Percentiles rank a stretch among this genome's conserved stretches.
Conservation (phyloP, 371 early-diverging fungal species). For the Syncephalastrum racemosum region DNA sequence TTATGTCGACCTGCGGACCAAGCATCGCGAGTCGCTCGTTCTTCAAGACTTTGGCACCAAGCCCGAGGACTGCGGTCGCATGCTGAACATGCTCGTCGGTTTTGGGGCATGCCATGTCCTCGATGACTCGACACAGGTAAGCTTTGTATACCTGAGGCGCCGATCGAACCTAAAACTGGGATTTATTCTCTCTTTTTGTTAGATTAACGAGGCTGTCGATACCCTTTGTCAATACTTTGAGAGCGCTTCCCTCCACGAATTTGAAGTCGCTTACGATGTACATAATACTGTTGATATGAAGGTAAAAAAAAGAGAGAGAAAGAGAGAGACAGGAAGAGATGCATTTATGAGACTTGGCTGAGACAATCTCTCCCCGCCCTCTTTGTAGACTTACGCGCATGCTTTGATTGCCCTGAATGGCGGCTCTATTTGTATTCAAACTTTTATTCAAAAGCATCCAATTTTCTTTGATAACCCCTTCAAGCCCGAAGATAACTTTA, state of each 20-base stretch:
- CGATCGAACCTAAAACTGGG: slow-evolving; percentile 2
- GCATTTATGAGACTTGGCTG: neutral
- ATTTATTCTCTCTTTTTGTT: neutral
- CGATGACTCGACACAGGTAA: slow-evolving; percentile 54
- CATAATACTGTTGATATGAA: slow-evolving; percentile 69
- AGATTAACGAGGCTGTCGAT: slow-evolving; percentile 48
- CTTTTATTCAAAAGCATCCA: slow-evolving; percentile 83
- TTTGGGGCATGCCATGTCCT: slow-evolving; percentile 59
- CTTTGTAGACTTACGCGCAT: slow-evolving; percentile 56
- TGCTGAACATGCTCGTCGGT: slow-evolving; percentile 59
- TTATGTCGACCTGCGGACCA: slow-evolving; percentile 68
- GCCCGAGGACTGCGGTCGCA: slow-evolving; percentile 65
- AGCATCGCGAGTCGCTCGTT: slow-evolving; percentile 66
- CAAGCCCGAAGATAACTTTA: slow-evolving; percentile 59
- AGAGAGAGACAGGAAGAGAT: too few species aligned
- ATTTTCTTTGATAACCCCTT: slow-evolving; percentile 82
- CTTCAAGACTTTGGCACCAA: slow-evolving; percentile 68
- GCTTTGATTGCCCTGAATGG: slow-evolving; percentile 77
- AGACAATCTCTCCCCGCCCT: neutral
- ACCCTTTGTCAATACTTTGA: slow-evolving; percentile 81
- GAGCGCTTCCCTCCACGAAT: slow-evolving; percentile 72
- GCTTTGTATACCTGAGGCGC: neutral
- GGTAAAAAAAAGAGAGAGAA: slow-evolving; percentile 5
- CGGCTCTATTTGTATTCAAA: slow-evolving; percentile 73
- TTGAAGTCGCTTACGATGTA: slow-evolving; percentile 78